Evolutionary conservation across 1,284 basidiomycete species (phyloP), one percentile per base, ranked within the genome.

Genomic region (Ustilago hordei): DNA sequence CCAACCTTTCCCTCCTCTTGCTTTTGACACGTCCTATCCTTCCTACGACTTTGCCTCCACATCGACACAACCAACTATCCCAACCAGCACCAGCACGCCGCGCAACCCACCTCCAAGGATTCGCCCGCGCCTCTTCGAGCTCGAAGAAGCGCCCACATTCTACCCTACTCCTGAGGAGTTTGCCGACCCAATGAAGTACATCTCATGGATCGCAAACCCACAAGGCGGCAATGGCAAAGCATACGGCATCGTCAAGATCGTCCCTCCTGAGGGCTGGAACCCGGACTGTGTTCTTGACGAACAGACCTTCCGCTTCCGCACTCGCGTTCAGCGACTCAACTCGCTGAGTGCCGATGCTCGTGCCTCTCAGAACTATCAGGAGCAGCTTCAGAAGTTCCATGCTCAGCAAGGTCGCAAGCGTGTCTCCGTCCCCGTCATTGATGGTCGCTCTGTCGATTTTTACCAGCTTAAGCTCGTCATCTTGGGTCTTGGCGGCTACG

Each of bases 281-380:
- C 96, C 98, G 91, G 94, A 95, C 15, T 99, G 98, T 86, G 92
- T 93, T n/a, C 93, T 95, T 52, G 92, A 98, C 86, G 94, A 95
- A 56, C 87, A 96, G 93, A 89, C 89, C 68, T 95, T 95, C 87
- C 92, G 93, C 75, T 99, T 99, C 89, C 95, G 93, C 87, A 99
- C 96, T 57, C 91, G 97, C 58, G 88, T 98, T 56, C 95, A 98
- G 88, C 91, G 93, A 65, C 90, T 99, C 82, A 98, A 98, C 87
- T 95, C 94, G 76, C 95, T 99, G 80, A 96, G 98, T 88, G 97
- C 97, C 15, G 94, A 95, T 58, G 95, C 95, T 60, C 90, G 97
- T 76, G 96, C 96, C 50, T 96, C 97, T 87, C 89, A 98, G 86
- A 98, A 98, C 89, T 99, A 98, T 87, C 88, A 97, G 79, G 96